Base-by-base conservation (phyloP, 352 stramenopile species). In the Pythium brachiatum region DNA sequence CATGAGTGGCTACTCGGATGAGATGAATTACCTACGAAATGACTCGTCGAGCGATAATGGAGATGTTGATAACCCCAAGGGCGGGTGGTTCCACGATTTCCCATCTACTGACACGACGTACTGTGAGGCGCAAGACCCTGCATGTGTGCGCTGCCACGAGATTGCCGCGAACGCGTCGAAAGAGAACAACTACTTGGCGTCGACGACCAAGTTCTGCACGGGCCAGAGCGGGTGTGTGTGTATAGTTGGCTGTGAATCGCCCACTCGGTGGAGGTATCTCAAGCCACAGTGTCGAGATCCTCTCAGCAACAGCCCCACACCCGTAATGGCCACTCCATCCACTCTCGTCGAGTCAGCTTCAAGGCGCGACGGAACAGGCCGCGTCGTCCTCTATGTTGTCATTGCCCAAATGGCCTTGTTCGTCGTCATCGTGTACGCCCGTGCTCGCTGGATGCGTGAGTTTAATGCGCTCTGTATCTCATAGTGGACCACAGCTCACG, bases 161-260 rank as follows among this genome's bases (percentile, higher is more conserved):
- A 61, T 83, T 52, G 75, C 77, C n/a, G 23, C 62, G 21, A 81
- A 76, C 38, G 73, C 73, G 26, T 69, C 70, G 21, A 59, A 50
- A n/a, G 59, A 68, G 16, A 70, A 76, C 48, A 83, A 71, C 36
- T 80, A 64, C 26, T 26, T 83, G 54, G 77, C 70, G 26, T 70
- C 60, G n/a, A 79, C 73, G 4, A 82, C 70, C 62, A 84, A 87
- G 32, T 83, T 72, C 43, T 88, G 78, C 55, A 29, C 72, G 3
- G 78, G 78, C 9, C 34, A 29, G 0, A 64, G 60, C 0, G 76
- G 63, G 21, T 88, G 78, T 55, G 76, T 88, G 15, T 88, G 78
- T 60, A 71, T 88, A 18, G 16, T 84, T 34, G 74, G 69, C 29
- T 88, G 78, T 36, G 74, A 85, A 27, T 56, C 69, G 32, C 44